phyloP scores from a whole-genome alignment of 805 yeast genomes.

The Sungouiella thailandica region DNA sequence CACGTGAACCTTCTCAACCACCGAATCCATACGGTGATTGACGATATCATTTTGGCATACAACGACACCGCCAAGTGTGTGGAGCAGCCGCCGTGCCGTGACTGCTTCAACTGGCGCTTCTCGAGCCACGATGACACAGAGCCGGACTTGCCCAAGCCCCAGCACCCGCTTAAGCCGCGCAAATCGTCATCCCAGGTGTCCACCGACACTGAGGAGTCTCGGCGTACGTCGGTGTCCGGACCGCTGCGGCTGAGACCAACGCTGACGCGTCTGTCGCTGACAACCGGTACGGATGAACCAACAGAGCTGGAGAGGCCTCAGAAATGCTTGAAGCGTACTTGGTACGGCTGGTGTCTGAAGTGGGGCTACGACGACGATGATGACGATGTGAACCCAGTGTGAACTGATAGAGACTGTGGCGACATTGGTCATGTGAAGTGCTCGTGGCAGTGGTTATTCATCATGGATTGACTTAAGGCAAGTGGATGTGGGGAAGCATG shows the following conservation, averaged over 20 bases:
- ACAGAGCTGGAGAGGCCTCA: constrained; percentile 26
- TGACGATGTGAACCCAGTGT: constrained; percentile 8
- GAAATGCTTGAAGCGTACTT: constrained; percentile 51
- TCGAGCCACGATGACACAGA: constrained; percentile 45
- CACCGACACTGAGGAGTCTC: constrained; percentile 4
- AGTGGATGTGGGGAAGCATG: no score
- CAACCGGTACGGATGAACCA: constrained; percentile 6
- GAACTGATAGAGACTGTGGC: neutral
- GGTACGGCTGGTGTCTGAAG: constrained; percentile 63
- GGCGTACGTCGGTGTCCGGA: constrained; percentile 2
- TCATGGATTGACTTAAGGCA: no score
- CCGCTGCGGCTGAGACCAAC: neutral
- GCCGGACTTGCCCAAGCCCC: constrained; percentile 33
- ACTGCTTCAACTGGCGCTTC: constrained; percentile 86
- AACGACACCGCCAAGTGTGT: constrained; percentile 74
- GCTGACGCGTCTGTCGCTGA: constrained; percentile 3
- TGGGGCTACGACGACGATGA: constrained; percentile 36
- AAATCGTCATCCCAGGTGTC: neutral
- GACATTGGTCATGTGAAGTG: no score
- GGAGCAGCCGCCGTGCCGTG: constrained; percentile 78
- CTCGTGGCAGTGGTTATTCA: no score
- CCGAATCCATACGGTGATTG: constrained; percentile 85
- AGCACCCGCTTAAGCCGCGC: constrained; percentile 33
- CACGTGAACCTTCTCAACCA: constrained; percentile 83
- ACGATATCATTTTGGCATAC: constrained; percentile 65